A percentile compares a stretch with the other conserved stretches of the same genome.
Conservation (phyloP, 352 stramenopile species). For the Globisporangium spinosum region DNA sequence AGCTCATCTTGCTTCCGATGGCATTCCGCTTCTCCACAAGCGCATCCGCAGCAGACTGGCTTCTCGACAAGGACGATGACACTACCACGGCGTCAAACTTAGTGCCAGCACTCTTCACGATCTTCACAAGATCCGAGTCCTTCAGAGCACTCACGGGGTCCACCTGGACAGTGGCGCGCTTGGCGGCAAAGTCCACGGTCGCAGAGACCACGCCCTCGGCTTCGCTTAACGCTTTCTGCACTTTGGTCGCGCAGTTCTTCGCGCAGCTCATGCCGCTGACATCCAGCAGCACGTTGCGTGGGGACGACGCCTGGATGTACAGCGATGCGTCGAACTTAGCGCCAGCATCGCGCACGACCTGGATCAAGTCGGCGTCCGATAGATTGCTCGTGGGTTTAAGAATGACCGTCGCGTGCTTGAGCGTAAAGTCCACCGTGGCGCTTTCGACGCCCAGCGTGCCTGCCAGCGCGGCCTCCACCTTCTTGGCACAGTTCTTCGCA, state of each 20-base stretch:
- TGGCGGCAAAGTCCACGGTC: slow-evolving; percentile 62
- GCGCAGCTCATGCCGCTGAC: slow-evolving; percentile 68
- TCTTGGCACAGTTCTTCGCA: slow-evolving; percentile 74
- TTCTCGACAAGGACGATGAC: neutral
- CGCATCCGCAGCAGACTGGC: neutral
- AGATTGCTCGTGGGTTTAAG: slow-evolving; percentile 47
- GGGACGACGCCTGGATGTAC: slow-evolving; percentile 19
- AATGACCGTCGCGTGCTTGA: slow-evolving; percentile 58
- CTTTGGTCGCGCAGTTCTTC: slow-evolving; percentile 66
- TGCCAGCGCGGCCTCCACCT: slow-evolving; percentile 60
- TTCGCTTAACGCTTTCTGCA: slow-evolving; percentile 56
- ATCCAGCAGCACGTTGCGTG: slow-evolving; percentile 44
- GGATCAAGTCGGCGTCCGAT: slow-evolving; percentile 54
- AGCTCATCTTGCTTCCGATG: slow-evolving; percentile 4
- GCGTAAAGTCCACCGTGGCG: slow-evolving; percentile 61
- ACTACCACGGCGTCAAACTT: slow-evolving; percentile 46
- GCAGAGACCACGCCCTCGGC: slow-evolving; percentile 61
- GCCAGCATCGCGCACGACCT: slow-evolving; percentile 39
- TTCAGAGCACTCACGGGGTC: slow-evolving; percentile 54
- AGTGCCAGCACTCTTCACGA: slow-evolving; percentile 33
- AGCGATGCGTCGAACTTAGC: slow-evolving; percentile 69
- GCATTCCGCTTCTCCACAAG: neutral
- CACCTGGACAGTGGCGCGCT: slow-evolving; percentile 58
- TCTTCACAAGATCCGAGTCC: slow-evolving; percentile 54
- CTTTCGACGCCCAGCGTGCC: slow-evolving; percentile 45